Evolutionary conservation across 83 land plant species (phyloP).

Genomic region (Picea engelmannii): DNA sequence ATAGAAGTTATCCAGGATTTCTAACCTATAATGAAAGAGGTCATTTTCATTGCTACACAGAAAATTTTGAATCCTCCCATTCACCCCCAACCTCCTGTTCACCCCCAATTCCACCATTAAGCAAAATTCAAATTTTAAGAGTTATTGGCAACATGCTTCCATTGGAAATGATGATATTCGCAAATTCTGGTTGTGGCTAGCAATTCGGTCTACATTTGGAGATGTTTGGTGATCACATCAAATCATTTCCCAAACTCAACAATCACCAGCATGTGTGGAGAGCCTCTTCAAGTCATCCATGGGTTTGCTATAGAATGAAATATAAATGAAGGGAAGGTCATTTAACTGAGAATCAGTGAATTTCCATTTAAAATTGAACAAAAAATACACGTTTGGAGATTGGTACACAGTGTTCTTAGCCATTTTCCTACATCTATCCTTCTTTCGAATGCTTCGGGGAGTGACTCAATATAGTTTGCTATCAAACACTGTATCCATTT

Average conservation of each 20-base stretch:
- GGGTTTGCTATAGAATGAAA: slow-evolving; percentile 26
- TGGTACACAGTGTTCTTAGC: slow-evolving; percentile 34
- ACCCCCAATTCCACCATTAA: not conserved
- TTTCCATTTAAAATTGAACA: slow-evolving; percentile 36
- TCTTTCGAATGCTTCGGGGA: slow-evolving; percentile 12
- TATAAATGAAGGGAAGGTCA: slow-evolving; percentile 47
- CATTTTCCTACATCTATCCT: slow-evolving; percentile 36
- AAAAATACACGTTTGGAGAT: slow-evolving; percentile 34
- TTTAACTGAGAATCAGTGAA: not conserved
- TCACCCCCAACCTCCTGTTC: slow-evolving; percentile 36
- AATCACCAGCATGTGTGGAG: slow-evolving; percentile 38
- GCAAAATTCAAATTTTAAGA: not conserved
- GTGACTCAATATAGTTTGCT: not conserved
- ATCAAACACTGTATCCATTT: slow-evolving; percentile 20
- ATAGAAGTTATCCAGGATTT: too few species aligned
- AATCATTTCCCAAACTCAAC: not conserved
- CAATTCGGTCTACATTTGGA: slow-evolving; percentile 27
- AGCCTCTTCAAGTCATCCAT: slow-evolving; percentile 32
- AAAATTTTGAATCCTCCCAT: slow-evolving; percentile 30
- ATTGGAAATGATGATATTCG: slow-evolving; percentile 14
- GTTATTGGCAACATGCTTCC: slow-evolving; percentile 16
- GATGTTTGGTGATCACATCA: slow-evolving; percentile 20
- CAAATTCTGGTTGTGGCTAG: slow-evolving; percentile 32
- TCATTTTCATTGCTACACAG: too few species aligned
- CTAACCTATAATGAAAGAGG: too few species aligned